phyloP scores from a whole-genome alignment of 192 early-diverging fungal genomes.

The Jimgerdemannia flammicorona region DNA sequence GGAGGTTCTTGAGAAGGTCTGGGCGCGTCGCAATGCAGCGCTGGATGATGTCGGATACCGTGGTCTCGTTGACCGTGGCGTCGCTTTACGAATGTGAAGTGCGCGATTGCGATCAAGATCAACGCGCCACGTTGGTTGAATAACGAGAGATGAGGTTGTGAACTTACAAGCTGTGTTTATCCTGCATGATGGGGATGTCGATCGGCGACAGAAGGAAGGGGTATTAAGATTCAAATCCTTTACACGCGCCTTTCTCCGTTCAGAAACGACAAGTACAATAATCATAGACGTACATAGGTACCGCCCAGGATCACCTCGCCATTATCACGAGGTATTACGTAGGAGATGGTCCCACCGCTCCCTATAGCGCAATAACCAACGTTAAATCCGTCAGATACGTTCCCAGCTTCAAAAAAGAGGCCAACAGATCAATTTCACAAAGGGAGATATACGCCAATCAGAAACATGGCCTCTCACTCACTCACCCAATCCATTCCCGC shows the following conservation, averaged over 20 bases:
- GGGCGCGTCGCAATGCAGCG: conserved; percentile 35
- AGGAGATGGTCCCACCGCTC: conserved; percentile 39
- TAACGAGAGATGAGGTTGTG: neutral
- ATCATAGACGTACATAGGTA: conserved; percentile 37
- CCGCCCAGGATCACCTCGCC: conserved; percentile 74
- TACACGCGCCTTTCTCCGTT: neutral
- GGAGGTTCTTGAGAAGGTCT: conserved; percentile 31
- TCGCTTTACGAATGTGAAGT: conserved; percentile 10
- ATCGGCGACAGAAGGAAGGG: neutral
- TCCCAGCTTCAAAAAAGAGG: conserved; percentile 9
- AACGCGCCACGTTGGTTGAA: neutral
- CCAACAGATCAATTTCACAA: conserved; percentile 21
- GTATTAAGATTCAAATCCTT: neutral
- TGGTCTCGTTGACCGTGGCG: conserved; percentile 23
- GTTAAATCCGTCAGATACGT: conserved; percentile 3
- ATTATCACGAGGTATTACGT: conserved; percentile 75
- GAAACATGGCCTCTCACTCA: neutral
- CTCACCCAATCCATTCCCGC: conserved; percentile 11
- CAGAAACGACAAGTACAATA: neutral
- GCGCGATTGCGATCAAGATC: neutral
- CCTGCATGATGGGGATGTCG: neutral
- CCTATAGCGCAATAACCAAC: conserved; percentile 1
- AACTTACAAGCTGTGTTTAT: conserved; percentile 18
- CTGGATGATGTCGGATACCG: conserved; percentile 41
- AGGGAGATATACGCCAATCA: neutral